Conservation (phyloP, 306 rosid species). For the apple (Malus domestica) region DNA sequence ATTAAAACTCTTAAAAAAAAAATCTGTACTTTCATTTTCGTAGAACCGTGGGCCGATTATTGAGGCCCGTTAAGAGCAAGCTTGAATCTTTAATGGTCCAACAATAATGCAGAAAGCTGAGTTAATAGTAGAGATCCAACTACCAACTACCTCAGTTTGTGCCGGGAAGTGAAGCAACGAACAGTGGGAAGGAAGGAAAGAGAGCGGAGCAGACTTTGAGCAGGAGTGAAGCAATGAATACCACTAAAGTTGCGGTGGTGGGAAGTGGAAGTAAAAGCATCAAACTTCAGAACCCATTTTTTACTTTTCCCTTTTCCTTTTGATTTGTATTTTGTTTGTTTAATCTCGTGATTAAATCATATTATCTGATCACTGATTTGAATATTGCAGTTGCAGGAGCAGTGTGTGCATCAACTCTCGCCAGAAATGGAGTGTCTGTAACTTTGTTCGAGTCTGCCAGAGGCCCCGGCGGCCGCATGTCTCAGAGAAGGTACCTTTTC, state of each 20-base stretch:
- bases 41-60: not conserved
- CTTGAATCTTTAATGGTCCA: not conserved
- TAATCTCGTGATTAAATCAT: not conserved
- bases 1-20: too few relatives aligned
- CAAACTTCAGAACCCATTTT: not conserved
- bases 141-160: not conserved
- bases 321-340: not conserved
- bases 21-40: not conserved
- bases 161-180: not conserved
- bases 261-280: constrained; percentile 71
- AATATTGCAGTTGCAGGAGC: constrained; percentile 74
- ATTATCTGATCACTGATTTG: not conserved
- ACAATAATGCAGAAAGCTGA: not conserved
- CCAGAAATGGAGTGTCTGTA: constrained; percentile 63
- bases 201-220: not conserved
- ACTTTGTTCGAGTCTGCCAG: constrained; percentile 83
- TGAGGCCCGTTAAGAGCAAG: not conserved
- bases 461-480: constrained; percentile 98
- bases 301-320: not conserved
- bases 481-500: constrained; percentile 56
- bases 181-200: not conserved
- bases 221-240: constrained; percentile 30
- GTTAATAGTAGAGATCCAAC: not conserved
- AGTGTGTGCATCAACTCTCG: constrained; percentile 77
- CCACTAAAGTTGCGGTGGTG: constrained; percentile 56